These are phyloP conservation scores for Urochloa ruziziensis DNA, from an alignment of 176 grass and related monocot species.

Conservation along the genomic window DNA sequence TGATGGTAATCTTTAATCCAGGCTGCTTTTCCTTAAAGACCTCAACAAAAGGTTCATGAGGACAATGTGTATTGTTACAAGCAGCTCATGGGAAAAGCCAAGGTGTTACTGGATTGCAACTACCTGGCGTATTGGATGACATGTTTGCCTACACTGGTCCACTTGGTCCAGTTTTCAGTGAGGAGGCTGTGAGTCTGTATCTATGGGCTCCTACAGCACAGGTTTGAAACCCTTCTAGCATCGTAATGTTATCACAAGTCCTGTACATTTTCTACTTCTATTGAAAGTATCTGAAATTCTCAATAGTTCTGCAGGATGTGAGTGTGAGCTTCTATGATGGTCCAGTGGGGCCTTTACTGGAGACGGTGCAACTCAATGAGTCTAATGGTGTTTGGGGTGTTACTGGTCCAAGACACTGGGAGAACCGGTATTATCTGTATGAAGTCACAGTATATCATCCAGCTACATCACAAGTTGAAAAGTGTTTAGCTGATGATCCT, in stretches of 20 bases:
- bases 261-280: background rate
- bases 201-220: constrained; percentile 98
- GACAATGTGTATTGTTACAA: background rate
- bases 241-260: background rate
- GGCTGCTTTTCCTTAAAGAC: background rate
- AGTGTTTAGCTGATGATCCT: constrained; percentile 63
- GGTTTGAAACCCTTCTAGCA: background rate
- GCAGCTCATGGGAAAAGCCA: constrained; percentile 56
- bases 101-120: constrained; percentile 65
- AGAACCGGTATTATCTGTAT: constrained; percentile 82
- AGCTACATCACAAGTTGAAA: constrained; percentile 52
- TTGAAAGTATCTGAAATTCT: background rate
- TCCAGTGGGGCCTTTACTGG: constrained; percentile 42
- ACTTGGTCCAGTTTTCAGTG: constrained; percentile 69
- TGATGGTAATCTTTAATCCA: constrained; percentile 36
- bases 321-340: constrained; percentile 66
- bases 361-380: constrained; percentile 60
- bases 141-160: constrained; percentile 80
- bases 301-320: constrained; percentile 53
- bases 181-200: constrained; percentile 49
- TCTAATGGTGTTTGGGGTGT: constrained; percentile 73
- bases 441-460: constrained; percentile 81
- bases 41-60: background rate
- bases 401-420: constrained; percentile 69
- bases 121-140: constrained; percentile 87